Evolutionary conservation across 106 monocot genomes (phyloP).

Genomic region (Alisma plantagoaquatica): DNA sequence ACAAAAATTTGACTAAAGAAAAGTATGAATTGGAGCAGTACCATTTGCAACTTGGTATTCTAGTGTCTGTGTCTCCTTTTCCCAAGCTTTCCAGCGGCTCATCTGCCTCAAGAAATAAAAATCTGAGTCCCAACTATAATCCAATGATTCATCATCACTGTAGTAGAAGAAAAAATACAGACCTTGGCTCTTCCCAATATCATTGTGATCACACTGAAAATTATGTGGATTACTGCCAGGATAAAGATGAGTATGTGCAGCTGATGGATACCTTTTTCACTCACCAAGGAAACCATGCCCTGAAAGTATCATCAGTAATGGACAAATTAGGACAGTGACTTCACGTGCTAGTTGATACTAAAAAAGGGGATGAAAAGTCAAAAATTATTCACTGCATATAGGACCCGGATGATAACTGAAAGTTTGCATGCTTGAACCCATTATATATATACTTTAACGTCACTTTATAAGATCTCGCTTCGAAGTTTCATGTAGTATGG

Average conservation of each 20-base stretch:
- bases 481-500: no score
- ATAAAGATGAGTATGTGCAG: conserved; percentile 17
- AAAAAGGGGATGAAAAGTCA: no score
- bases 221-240: conserved; percentile 7
- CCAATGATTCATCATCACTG: neutral
- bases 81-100: conserved; percentile 18
- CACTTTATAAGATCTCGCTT: no score
- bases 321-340: neutral
- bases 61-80: conserved; percentile 16
- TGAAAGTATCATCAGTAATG: neutral
- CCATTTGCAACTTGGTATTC: conserved; percentile 14
- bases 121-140: neutral
- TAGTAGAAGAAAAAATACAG: no score
- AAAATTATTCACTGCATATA: no score
- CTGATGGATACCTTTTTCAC: conserved; percentile 4
- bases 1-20: no score
- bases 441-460: no score
- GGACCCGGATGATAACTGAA: no score
- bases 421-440: no score
- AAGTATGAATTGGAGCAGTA: no score
- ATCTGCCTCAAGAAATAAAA: neutral
- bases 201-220: conserved; percentile 11
- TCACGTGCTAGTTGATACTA: no score
- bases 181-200: conserved; percentile 15
- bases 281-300: conserved; percentile 5